Base-by-base conservation (phyloP, 1,284 basidiomycete genomes). In the Paramarasmius palmivorus region DNA sequence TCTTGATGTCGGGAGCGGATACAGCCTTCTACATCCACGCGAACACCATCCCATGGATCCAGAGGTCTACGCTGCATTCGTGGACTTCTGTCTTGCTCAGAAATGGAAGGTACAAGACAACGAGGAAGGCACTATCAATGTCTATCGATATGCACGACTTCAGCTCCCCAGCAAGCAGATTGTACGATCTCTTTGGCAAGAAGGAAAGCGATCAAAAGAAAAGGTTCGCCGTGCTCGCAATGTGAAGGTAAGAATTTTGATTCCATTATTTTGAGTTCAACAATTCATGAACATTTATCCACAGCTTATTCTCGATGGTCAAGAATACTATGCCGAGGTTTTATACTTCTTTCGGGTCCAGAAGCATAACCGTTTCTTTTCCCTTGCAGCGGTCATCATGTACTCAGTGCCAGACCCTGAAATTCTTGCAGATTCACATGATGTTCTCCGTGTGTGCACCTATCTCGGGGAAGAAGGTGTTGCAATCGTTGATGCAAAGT, bases 101-200 rank as follows among this genome's bases (percentile, higher is more conserved):
- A 19, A 25, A 3, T 49, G 47, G 47, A 22, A 32, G 22, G 19
- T 23, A 8, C 14, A 17, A 14, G 22, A 9, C 14, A 15, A 2
- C 3, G 23, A 25, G 15, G 17, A 7, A 4, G 12, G 14, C 3
- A 2, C 25, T 12, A 22, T 17, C 12, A 10, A 19, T 23, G 32
- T 62, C n/a, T 41, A 19, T 1, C 48, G 59, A 5, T 71, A 65
- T 68, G 66, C 65, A 12, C 57, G 64, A 1, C 35, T 69, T 7
- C 48, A 40, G 2, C 56, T 70, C 12, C 67, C 69, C 1, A 69
- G 61, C 57, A 64, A 64, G 1, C 68, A 70, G 32, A 59, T 65
- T 35, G 65, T 63, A 1, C 56, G 66, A 0, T 62, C 60, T 1
- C 12, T 23, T 2, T 69, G 66, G 65, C 61, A 57, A 32, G 68